Evolutionary conservation across 2,329 filamentous ascomycete genomes (phyloP), one percentile per base, ranked within the genome.

Genomic region (Phyllosticta ampelicida): DNA sequence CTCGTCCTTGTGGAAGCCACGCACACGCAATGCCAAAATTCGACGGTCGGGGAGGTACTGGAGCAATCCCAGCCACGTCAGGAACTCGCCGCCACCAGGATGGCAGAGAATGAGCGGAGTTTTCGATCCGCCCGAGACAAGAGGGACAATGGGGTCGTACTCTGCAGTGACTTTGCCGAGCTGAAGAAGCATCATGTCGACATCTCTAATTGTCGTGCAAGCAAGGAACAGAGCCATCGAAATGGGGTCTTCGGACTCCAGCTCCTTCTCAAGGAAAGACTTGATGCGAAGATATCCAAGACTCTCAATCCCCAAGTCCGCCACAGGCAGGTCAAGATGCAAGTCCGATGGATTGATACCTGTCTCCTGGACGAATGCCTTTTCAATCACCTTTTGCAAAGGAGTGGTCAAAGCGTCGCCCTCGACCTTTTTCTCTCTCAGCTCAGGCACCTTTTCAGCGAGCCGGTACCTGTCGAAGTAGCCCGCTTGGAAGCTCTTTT

Each of bases 1-100:
- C 11, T 59, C 57, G 21, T 21, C 44, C 57, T 59, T 59, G 21
- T 59, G 57, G 19, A 59, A 59, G 5, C 57, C 57, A n/a, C 57
- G 57, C 1, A 59, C 57, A 3, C 57, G 57, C 18, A 59, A 48
- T 10, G 57, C 57, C 9, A 53, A 3, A 13, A 59, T 21, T 2
- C 48, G 52, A 10, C 57, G 53, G 6, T 59, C 53, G 16, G 57
- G 57, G n/a, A 59, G 21, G 9, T 59, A 53, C 19, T 48, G 54
- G 2, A 59, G 30, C 57, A 59, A 18, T 10, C 28, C 28, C 1
- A 59, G 21, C 57, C 57, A 59, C 8, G 57, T 59, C 57, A 59
- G n/a, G 29, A 59, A 59, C 21, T 59, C 57, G 10, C 57, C 57
- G 2, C 57, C 57, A 21, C 57, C 57, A 6, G 57, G 57, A 30